These are phyloP conservation scores for Lachancea cidri DNA, from an alignment of 805 yeast species.

Conservation along the genomic window DNA sequence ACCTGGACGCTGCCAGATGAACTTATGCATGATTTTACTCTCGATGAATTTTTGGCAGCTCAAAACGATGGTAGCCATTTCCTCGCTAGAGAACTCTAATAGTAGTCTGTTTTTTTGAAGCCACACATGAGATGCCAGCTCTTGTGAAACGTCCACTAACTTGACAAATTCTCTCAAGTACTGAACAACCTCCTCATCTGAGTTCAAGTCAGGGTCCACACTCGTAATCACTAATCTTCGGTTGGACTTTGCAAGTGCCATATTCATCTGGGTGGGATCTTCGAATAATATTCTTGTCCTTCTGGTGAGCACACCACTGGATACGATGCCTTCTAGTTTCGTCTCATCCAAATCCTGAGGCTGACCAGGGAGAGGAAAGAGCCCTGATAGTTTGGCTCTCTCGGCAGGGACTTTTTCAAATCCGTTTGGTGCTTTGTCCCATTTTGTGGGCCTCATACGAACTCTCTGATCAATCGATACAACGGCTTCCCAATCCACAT, in stretches of 20 bases:
- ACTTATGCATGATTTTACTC: constrained; percentile 8
- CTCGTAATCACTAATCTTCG: constrained; percentile 8
- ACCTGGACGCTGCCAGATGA: constrained; percentile 26
- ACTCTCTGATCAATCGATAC: constrained; percentile 48
- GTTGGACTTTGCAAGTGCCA: constrained; percentile 11
- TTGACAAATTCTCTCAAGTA: constrained; percentile 7
- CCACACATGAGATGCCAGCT: constrained; percentile 3
- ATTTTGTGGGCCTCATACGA: constrained; percentile 44
- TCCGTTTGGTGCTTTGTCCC: constrained; percentile 72
- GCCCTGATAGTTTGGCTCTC: constrained; percentile 71
- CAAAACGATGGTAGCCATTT: constrained; percentile 17
- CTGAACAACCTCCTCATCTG: constrained; percentile 1
- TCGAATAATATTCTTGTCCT: constrained; percentile 29
- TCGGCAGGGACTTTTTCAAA: constrained; percentile 71
- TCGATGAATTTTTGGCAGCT: constrained; percentile 22
- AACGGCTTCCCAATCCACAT: constrained; percentile 36
- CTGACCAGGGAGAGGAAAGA: constrained; percentile 71
- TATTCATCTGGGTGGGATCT: constrained; percentile 25
- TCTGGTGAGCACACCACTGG: constrained; percentile 26
- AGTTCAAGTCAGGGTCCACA: constrained; percentile 4
- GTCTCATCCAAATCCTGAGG: constrained; percentile 36
- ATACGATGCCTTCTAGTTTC: constrained; percentile 29
- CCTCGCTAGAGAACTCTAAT: constrained; percentile 9
- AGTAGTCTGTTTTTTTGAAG: constrained; percentile 6
- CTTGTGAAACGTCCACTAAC: constrained; percentile 8